phyloP scores from a whole-genome alignment of 129 eudicot species.

The Saposhnikovia divaricata region DNA sequence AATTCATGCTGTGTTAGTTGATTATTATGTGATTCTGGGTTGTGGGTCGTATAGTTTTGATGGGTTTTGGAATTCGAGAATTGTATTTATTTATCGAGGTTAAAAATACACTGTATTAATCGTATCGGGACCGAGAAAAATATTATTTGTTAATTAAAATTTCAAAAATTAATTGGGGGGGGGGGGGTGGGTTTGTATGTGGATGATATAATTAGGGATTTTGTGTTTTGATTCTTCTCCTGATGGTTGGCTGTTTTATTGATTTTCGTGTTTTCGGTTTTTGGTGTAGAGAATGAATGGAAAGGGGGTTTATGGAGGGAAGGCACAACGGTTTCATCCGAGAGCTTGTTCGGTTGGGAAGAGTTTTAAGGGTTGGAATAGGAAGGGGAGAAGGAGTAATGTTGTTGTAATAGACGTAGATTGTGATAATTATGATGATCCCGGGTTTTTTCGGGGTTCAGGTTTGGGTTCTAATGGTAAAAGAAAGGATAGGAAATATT shows the following conservation, averaged over 20 bases:
- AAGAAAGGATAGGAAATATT: slow-evolving; percentile 25
- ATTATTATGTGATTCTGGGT: background rate
- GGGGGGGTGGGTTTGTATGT: background rate
- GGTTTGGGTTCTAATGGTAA: slow-evolving; percentile 26
- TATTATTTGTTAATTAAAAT: background rate
- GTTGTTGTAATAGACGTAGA: slow-evolving; percentile 58
- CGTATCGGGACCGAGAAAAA: background rate
- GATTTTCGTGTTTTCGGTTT: background rate
- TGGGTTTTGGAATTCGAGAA: background rate
- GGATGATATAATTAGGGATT: background rate
- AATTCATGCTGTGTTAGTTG: background rate
- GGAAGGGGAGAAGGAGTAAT: slow-evolving; percentile 23
- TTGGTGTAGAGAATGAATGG: slow-evolving; percentile 26
- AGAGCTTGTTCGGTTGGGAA: slow-evolving; percentile 23
- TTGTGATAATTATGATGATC: slow-evolving; percentile 33
- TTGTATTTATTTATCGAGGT: background rate
- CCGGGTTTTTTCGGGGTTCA: slow-evolving; percentile 31
- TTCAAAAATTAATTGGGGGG: background rate
- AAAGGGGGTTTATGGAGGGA: slow-evolving; percentile 22
- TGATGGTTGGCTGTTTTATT: background rate
- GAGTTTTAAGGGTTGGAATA: slow-evolving; percentile 30
- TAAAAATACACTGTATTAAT: background rate
- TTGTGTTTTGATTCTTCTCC: background rate
- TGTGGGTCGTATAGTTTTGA: background rate
- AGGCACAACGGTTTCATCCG: background rate